phyloP scores from a whole-genome alignment of 2,329 filamentous ascomycete species.

The Allantophomopsis cytisporea region DNA sequence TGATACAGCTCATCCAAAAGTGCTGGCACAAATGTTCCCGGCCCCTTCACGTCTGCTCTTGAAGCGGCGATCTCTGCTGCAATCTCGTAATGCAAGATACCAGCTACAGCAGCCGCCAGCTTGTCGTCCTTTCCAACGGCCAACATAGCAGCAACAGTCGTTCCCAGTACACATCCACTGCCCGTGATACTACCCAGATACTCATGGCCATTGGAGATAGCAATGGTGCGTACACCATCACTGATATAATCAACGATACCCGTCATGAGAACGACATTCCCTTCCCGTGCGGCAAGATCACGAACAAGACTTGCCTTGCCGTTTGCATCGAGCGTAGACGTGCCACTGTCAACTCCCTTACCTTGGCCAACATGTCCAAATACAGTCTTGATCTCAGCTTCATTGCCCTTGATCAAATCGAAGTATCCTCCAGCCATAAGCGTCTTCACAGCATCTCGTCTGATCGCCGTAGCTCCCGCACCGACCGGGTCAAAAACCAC shows the following conservation, averaged over 20 bases:
- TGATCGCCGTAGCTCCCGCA: slow-evolving; percentile 66
- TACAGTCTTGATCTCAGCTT: slow-evolving; percentile 70
- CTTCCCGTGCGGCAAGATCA: slow-evolving; percentile 51
- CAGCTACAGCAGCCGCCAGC: slow-evolving; percentile 61
- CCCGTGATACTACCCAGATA: slow-evolving; percentile 61
- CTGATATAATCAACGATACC: slow-evolving; percentile 65
- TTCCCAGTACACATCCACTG: slow-evolving; percentile 76
- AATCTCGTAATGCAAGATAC: slow-evolving; percentile 64
- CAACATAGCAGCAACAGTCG: slow-evolving; percentile 62
- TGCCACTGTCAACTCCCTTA: slow-evolving; percentile 70
- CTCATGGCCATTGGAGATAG: slow-evolving; percentile 64
- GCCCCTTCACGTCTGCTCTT: slow-evolving; percentile 54
- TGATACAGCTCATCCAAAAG: slow-evolving; percentile 62
- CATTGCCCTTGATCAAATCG: slow-evolving; percentile 87
- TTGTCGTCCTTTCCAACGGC: slow-evolving; percentile 48
- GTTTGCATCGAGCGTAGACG: slow-evolving; percentile 32
- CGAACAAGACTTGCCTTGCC: slow-evolving; percentile 51
- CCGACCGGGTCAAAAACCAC: slow-evolving; percentile 85
- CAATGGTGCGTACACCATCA: slow-evolving; percentile 55
- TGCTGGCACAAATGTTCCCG: slow-evolving; percentile 74
- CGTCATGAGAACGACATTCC: slow-evolving; percentile 70
- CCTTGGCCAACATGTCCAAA: slow-evolving; percentile 50
- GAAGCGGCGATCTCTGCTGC: slow-evolving; percentile 51
- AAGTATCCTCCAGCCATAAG: slow-evolving; percentile 67
- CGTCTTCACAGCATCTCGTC: slow-evolving; percentile 55